Percentiles rank a stretch among this genome's conserved stretches.
Conservation (phyloP, 179 eudicot species). For the Spergularia azorica region DNA sequence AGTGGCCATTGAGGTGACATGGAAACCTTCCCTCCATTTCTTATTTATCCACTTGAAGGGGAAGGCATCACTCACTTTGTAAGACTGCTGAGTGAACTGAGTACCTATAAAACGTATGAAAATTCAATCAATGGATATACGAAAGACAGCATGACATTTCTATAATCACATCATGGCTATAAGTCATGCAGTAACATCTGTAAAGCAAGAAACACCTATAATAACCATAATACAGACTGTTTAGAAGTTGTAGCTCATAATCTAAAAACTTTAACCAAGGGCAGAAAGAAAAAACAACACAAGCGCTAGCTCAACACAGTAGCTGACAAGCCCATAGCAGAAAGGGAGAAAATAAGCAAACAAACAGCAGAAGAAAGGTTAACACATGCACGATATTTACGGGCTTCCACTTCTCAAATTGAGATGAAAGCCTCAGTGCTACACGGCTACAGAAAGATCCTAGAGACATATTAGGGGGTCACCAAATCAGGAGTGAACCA, state of each 20-base stretch:
- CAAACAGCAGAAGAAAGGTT: too few species aligned
- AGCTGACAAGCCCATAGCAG: too few species aligned
- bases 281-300: neutral
- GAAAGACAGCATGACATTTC: neutral
- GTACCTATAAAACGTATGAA: constrained; percentile 42
- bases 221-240: neutral
- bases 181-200: neutral
- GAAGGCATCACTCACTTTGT: constrained; percentile 68
- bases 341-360: too few species aligned
- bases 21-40: constrained; percentile 75
- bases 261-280: neutral
- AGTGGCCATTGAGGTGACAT: constrained; percentile 65
- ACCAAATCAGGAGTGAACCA: neutral
- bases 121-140: neutral
- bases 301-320: too few species aligned
- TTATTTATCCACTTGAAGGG: constrained; percentile 77
- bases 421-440: too few species aligned
- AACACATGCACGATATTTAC: too few species aligned
- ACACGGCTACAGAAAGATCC: too few species aligned
- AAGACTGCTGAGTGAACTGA: constrained; percentile 63
- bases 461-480: neutral
- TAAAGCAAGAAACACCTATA: neutral
- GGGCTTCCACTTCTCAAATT: too few species aligned
- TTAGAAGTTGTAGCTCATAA: neutral
- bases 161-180: neutral